Base-by-base conservation (phyloP, 2,329 filamentous ascomycete genomes). In the Ustulina deusta region DNA sequence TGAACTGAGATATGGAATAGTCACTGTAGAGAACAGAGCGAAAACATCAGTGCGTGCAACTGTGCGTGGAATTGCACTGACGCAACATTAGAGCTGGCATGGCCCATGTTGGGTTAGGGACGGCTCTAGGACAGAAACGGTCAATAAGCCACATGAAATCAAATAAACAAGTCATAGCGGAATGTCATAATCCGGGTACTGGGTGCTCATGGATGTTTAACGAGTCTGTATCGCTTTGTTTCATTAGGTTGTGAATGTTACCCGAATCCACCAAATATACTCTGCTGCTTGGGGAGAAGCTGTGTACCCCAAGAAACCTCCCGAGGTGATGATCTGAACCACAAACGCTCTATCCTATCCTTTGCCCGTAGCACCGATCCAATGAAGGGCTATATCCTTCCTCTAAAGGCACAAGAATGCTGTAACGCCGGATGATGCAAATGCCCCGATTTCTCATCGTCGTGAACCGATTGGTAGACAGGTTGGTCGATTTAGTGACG, bases 341-440 rank as follows among this genome's bases (percentile, higher is more conserved):
- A 40, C 54, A 54, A 62, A 60, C 60, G 36, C 61, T 65, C 61
- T 70, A 68, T 68, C 68, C 68, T 68, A 56, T 46, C 65, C 29
- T 51, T 57, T 44, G 22, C 38, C 55, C 34, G 44, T 54, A 56
- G 51, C 52, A 61, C 65, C 61, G 29, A 51, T n/a, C 57, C 42
- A 59, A 52, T 55, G 34, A 40, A 36, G 36, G 27, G 13, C 22
- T 62, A 54, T 54, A 46, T 59, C 52, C 42, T 32, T 48, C 54
- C 49, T 61, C 42, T 59, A 68, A 67, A 44, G 34, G 22, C 29
- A 46, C 44, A 59, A 59, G 48, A 49, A 57, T 68, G 44, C 65
- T 63, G 15, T 32, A 70, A 70, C 68, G 65, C 68, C 68, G 36
- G 36, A 65, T 68, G 59, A 70, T 70, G 68, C 68, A 68, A 57